Conservation (phyloP, 2,329 filamentous ascomycete genomes). For the Thelonectria rubi region DNA sequence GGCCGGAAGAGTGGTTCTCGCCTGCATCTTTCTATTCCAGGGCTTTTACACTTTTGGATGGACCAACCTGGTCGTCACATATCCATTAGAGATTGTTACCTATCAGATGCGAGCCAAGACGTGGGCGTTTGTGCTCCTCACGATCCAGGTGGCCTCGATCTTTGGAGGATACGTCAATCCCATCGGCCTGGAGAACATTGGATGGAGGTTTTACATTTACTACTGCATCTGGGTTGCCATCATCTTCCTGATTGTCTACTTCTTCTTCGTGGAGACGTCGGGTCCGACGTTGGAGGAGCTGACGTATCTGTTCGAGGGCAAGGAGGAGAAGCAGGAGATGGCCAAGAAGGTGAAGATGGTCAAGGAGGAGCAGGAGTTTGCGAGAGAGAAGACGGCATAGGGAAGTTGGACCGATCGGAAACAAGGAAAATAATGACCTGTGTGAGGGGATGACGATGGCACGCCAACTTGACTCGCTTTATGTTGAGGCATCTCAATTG, state of each 20-base stretch:
- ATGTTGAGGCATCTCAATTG: too few species aligned
- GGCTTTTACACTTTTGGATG: slow-evolving; percentile 54
- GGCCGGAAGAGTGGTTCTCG: slow-evolving; percentile 49
- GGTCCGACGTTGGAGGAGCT: slow-evolving; percentile 50
- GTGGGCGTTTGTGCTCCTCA: slow-evolving; percentile 52
- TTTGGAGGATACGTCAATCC: slow-evolving; percentile 54
- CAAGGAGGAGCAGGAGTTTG: slow-evolving; percentile 33
- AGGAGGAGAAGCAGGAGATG: slow-evolving; percentile 29
- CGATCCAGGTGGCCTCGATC: slow-evolving; percentile 50
- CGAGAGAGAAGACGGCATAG: slow-evolving; percentile 27
- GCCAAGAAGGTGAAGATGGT: slow-evolving; percentile 29
- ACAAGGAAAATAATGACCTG: too few species aligned
- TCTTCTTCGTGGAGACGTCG: slow-evolving; percentile 52
- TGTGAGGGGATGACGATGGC: not conserved
- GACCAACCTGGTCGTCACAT: slow-evolving; percentile 55
- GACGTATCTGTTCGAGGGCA: slow-evolving; percentile 39
- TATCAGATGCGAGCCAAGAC: slow-evolving; percentile 55
- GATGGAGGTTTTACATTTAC: slow-evolving; percentile 54
- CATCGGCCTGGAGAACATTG: slow-evolving; percentile 48
- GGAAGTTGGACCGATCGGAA: not conserved
- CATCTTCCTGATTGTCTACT: slow-evolving; percentile 50
- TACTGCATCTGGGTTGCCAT: slow-evolving; percentile 52
- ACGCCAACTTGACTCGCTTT: not conserved
- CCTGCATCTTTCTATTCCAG: slow-evolving; percentile 55
- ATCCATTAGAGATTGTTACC: slow-evolving; percentile 54